phyloP scores from a whole-genome alignment of 176 grass and related monocot species.

The Chrysopogon serrulatus region DNA sequence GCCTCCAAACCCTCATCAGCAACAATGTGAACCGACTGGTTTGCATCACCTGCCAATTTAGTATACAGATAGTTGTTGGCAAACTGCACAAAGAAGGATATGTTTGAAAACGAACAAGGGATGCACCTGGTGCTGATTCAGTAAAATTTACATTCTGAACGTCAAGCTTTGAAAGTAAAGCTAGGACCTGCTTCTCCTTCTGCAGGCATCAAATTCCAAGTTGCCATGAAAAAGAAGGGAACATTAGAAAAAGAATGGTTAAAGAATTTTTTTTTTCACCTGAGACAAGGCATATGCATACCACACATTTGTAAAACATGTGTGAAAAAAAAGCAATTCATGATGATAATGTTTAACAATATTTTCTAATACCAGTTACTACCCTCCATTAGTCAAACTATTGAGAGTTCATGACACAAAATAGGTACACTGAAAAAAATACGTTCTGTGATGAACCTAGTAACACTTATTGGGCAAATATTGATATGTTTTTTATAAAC shows the following conservation, averaged over 20 bases:
- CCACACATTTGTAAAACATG: background rate
- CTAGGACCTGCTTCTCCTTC: slow-evolving; percentile 82
- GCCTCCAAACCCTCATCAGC: slow-evolving; percentile 80
- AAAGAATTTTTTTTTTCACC: background rate
- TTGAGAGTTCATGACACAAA: no score
- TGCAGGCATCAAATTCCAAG: slow-evolving; percentile 7
- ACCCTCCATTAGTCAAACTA: no score
- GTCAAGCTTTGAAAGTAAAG: slow-evolving; percentile 88
- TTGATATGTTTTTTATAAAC: no score
- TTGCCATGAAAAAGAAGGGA: background rate
- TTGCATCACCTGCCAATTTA: slow-evolving; percentile 55
- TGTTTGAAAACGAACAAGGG: background rate
- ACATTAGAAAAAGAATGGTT: background rate
- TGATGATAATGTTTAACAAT: background rate
- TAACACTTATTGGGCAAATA: background rate
- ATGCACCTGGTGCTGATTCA: slow-evolving; percentile 63
- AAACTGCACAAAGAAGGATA: background rate
- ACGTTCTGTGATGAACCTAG: background rate
- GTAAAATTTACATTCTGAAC: slow-evolving; percentile 62
- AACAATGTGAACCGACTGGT: slow-evolving; percentile 93
- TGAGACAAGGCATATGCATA: background rate
- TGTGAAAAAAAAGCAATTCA: background rate
- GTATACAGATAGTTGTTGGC: background rate
- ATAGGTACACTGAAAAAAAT: background rate
- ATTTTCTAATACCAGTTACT: background rate